These are phyloP conservation scores for Cubamyces lactineus DNA, from an alignment of 768 basidiomycete genomes.

Conservation along the genomic window DNA sequence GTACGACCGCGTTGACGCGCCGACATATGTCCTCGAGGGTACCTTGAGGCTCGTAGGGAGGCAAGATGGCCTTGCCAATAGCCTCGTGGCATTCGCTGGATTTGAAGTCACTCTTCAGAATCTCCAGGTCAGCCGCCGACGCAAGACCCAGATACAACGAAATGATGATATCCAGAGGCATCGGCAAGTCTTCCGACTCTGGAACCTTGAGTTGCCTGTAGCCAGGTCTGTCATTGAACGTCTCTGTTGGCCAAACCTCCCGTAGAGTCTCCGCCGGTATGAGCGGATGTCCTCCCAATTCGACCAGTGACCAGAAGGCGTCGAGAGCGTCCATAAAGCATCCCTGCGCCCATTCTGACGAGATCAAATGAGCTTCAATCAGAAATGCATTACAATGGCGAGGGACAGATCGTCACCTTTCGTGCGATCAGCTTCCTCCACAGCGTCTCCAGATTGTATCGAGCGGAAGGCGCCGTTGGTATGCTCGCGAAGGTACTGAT, in stretches of 20 bases:
- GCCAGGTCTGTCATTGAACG: background rate
- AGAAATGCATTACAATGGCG: no score
- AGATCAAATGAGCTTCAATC: background rate
- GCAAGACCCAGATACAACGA: background rate
- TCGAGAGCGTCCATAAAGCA: background rate
- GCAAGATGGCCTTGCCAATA: background rate
- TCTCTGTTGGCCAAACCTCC: background rate
- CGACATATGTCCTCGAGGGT: no score
- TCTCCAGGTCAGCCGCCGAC: background rate
- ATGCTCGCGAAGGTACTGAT: background rate
- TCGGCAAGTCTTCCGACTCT: background rate
- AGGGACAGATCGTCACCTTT: no score
- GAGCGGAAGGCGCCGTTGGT: no score
- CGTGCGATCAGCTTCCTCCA: background rate
- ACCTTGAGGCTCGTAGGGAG: background rate
- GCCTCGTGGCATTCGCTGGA: background rate
- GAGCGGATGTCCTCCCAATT: background rate
- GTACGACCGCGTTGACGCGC: background rate
- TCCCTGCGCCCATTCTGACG: no score
- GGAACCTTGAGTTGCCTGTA: background rate
- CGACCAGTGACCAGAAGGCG: background rate
- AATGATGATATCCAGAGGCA: background rate
- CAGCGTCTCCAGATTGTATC: background rate
- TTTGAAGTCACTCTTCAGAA: background rate
- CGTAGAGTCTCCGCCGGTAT: background rate